Percentiles rank a stretch among this genome's conserved stretches.
Evolutionary conservation across 140 eudicot genomes (phyloP).

Genomic region (Bidens hawaiensis): DNA sequence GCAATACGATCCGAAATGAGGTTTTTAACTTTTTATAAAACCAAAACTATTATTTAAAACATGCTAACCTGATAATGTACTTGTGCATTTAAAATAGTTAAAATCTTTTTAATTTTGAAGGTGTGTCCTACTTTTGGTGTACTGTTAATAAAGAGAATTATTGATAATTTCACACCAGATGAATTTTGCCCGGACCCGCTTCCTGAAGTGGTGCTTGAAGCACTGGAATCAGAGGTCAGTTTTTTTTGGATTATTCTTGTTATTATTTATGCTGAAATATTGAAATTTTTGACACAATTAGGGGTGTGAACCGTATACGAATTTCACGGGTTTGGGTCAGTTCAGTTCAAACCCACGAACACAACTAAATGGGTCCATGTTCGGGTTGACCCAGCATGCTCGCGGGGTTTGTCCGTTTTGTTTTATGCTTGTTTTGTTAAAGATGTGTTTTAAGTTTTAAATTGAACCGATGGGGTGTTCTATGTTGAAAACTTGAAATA

Average conservation of each 20-base stretch:
- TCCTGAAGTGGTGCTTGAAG: conserved; percentile 71
- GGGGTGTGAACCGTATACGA: not conserved
- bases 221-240: conserved; percentile 73
- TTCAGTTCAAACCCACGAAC: not conserved
- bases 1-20: conserved; percentile 74
- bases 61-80: not conserved
- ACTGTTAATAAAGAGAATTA: conserved; percentile 59
- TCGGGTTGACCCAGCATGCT: not conserved
- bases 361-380: not conserved
- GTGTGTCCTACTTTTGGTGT: conserved; percentile 80
- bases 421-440: not conserved
- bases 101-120: conserved; percentile 31
- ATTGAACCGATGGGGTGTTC: not conserved
- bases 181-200: conserved; percentile 83
- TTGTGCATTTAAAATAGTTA: not conserved
- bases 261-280: not conserved
- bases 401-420: not conserved
- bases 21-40: conserved; percentile 20
- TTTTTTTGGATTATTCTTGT: not conserved
- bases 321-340: not conserved
- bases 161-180: conserved; percentile 65
- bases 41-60: not conserved
- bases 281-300: not conserved
- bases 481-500: not conserved
- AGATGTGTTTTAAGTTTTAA: not conserved